Evolutionary conservation across 2,329 filamentous ascomycete species (phyloP).

Genomic region (Orbilia javanica): DNA sequence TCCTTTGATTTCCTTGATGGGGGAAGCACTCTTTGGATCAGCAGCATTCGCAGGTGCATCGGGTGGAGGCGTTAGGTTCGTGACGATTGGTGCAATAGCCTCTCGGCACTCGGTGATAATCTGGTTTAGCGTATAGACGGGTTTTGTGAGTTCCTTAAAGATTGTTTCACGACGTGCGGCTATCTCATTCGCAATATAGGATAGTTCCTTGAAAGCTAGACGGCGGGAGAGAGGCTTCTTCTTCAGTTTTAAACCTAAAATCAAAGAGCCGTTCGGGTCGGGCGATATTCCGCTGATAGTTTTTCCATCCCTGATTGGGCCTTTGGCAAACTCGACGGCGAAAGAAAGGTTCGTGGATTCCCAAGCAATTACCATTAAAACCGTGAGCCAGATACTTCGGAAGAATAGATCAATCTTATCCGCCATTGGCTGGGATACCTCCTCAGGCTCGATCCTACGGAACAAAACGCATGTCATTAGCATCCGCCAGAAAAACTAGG

Average conservation of each 20-base stretch:
- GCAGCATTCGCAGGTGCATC: slow-evolving; percentile 5
- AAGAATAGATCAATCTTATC: slow-evolving; percentile 60
- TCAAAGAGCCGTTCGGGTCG: slow-evolving; percentile 61
- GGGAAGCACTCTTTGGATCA: slow-evolving; percentile 23
- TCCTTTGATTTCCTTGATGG: slow-evolving; percentile 50
- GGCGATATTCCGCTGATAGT: slow-evolving; percentile 61
- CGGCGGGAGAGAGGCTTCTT: slow-evolving; percentile 60
- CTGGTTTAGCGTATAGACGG: slow-evolving; percentile 60
- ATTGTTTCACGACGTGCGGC: slow-evolving; percentile 59
- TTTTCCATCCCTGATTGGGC: slow-evolving; percentile 60
- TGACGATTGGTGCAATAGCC: slow-evolving; percentile 46
- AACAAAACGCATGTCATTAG: neutral
- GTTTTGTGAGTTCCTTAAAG: slow-evolving; percentile 61
- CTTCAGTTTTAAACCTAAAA: slow-evolving; percentile 60
- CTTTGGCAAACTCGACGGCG: slow-evolving; percentile 60
- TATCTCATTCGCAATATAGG: slow-evolving; percentile 59
- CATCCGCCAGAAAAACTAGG: neutral
- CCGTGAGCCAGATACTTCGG: slow-evolving; percentile 59
- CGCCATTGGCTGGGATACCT: slow-evolving; percentile 58
- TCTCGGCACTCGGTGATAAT: slow-evolving; percentile 60
- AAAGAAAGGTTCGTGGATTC: slow-evolving; percentile 61
- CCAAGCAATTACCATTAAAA: slow-evolving; percentile 59
- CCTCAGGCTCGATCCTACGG: slow-evolving; percentile 59
- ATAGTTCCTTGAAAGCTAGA: slow-evolving; percentile 61
- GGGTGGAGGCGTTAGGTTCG: slow-evolving; percentile 21